Conservation (phyloP, 73 alveolate genomes). For the Tetrahymena thermophila region DNA sequence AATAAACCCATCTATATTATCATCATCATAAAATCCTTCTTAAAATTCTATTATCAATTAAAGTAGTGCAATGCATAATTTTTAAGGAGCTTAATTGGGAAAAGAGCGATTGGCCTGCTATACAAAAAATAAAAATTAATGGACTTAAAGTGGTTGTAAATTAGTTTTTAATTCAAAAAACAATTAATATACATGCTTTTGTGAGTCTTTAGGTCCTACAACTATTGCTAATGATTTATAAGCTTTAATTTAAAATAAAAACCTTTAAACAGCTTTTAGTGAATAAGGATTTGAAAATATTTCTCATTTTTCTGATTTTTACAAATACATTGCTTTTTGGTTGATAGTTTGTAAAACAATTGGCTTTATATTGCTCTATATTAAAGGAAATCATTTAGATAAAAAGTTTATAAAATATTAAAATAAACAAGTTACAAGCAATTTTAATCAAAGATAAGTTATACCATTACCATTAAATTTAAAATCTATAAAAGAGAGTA, state of each 20-base stretch:
- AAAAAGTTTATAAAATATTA: background rate
- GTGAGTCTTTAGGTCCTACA: background rate
- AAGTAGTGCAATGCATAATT: background rate
- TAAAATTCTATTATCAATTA: background rate
- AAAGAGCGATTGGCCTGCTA: background rate
- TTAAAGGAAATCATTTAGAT: background rate
- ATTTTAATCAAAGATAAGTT: background rate
- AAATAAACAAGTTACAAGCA: background rate
- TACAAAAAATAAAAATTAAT: background rate
- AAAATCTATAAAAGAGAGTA: background rate
- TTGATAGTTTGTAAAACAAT: background rate
- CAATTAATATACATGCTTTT: background rate
- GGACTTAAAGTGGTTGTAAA: background rate
- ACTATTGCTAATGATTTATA: background rate
- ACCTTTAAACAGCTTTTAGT: background rate
- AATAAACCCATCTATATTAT: background rate
- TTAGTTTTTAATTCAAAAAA: background rate
- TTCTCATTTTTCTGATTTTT: background rate
- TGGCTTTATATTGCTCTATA: background rate
- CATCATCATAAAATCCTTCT: background rate
- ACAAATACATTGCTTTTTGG: background rate
- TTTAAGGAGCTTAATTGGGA: background rate
- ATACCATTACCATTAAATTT: background rate
- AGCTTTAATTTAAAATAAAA: background rate
- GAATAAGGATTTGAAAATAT: background rate